phyloP scores from a whole-genome alignment of 768 basidiomycete species.

The Lentinula aciculospora region DNA sequence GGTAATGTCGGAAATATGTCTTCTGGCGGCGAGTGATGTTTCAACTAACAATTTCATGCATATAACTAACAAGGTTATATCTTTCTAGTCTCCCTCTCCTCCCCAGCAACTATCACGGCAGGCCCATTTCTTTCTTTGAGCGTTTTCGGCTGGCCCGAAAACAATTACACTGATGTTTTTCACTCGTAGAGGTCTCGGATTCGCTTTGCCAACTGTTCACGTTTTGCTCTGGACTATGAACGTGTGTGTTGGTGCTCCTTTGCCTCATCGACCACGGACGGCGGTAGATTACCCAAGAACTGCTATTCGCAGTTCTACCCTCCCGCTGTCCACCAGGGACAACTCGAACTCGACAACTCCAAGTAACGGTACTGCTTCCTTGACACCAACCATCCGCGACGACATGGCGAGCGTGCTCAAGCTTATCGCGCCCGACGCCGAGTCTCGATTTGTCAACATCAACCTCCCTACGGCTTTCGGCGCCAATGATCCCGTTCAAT shows the following conservation, averaged over 20 bases:
- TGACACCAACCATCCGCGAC: conserved; percentile 7
- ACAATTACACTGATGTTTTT: neutral
- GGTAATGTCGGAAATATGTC: neutral
- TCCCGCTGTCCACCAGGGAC: neutral
- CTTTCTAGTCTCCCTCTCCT: neutral
- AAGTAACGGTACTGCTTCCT: neutral
- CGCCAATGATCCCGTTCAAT: neutral
- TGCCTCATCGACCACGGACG: neutral
- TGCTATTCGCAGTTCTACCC: neutral
- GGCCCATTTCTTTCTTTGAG: neutral
- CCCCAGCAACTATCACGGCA: neutral
- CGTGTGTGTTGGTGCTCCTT: neutral
- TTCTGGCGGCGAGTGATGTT: neutral
- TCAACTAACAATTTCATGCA: neutral
- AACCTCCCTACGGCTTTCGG: neutral
- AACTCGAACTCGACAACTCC: neutral
- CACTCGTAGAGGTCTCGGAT: neutral
- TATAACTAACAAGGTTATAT: neutral
- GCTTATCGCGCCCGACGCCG: neutral
- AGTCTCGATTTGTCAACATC: neutral
- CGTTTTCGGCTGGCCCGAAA: neutral
- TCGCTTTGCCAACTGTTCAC: neutral
- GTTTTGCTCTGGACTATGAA: neutral
- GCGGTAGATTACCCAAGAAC: neutral
- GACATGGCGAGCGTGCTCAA: neutral